These are phyloP conservation scores for Posidonia australis DNA, from an alignment of 106 monocot species.

Conservation along the genomic window DNA sequence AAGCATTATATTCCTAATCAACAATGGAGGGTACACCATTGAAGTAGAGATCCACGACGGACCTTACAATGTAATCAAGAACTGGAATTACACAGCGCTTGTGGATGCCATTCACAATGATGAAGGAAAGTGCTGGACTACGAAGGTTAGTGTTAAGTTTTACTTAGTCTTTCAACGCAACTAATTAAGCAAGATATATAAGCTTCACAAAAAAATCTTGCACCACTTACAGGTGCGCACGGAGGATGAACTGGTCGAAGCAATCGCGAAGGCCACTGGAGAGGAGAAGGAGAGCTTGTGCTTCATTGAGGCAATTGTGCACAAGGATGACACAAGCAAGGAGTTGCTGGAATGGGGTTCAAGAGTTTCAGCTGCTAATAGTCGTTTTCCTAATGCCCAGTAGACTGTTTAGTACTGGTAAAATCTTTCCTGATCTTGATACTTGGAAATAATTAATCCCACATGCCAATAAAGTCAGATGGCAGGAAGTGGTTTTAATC, in stretches of 20 bases:
- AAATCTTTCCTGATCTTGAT: too few relatives aligned
- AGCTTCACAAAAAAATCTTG: too few relatives aligned
- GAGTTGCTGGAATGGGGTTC: slow-evolving; percentile 39
- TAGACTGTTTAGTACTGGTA: slow-evolving; percentile 1
- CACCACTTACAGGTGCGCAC: slow-evolving; percentile 28
- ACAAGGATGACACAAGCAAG: slow-evolving; percentile 36
- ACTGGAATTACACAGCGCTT: slow-evolving; percentile 39
- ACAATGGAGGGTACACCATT: slow-evolving; percentile 42
- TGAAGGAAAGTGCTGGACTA: slow-evolving; percentile 38
- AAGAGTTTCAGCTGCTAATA: slow-evolving; percentile 27
- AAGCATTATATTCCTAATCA: slow-evolving; percentile 39
- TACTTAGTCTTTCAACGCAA: slow-evolving; percentile 38
- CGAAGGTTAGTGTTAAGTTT: too few relatives aligned
- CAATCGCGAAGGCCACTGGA: slow-evolving; percentile 23
- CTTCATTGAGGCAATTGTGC: slow-evolving; percentile 37
- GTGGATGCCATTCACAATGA: slow-evolving; percentile 41
- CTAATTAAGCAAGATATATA: too few relatives aligned
- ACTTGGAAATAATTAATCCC: too few relatives aligned
- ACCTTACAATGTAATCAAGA: slow-evolving; percentile 48
- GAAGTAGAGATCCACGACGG: slow-evolving; percentile 44
- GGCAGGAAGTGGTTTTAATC: too few relatives aligned
- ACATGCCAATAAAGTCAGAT: too few relatives aligned
- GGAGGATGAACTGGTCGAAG: slow-evolving; percentile 28
- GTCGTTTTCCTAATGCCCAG: slow-evolving; percentile 25
- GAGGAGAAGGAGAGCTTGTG: slow-evolving; percentile 26